phyloP scores from a whole-genome alignment of 192 early-diverging fungal genomes.

The Mortierella claussenii region DNA sequence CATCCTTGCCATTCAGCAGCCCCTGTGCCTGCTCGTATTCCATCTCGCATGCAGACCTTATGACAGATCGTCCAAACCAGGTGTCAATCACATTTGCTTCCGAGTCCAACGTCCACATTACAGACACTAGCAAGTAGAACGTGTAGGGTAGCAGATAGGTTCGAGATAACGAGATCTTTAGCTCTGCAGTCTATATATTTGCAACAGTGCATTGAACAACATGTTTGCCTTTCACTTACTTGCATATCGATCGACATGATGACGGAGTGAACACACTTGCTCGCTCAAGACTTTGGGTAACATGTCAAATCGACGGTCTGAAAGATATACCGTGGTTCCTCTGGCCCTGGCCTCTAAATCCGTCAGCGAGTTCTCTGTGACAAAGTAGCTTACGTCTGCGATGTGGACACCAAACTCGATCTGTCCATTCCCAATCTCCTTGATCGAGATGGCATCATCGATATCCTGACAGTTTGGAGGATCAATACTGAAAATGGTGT shows the following conservation, averaged over 20 bases:
- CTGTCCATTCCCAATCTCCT: constrained; percentile 55
- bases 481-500: constrained; percentile 75
- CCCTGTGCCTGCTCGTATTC: constrained; percentile 82
- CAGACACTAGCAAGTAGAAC: constrained; percentile 70
- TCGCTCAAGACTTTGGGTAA: constrained; percentile 79
- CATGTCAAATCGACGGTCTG: constrained; percentile 87
- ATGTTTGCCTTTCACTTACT: no score
- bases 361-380: constrained; percentile 67
- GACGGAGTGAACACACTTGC: constrained; percentile 75
- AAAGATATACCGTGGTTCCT: constrained; percentile 81
- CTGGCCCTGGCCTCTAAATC: constrained; percentile 78
- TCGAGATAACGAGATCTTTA: no score
- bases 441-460: constrained; percentile 80
- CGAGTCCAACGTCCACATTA: constrained; percentile 73
- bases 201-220: no score
- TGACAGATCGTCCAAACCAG: constrained; percentile 81
- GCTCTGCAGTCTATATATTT: no score
- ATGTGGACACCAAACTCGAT: constrained; percentile 83
- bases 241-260: constrained; percentile 73
- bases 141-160: no score
- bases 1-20: constrained; percentile 66
- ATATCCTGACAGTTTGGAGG: constrained; percentile 84
- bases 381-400: constrained; percentile 80
- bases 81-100: constrained; percentile 59
- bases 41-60: constrained; percentile 81